Evolutionary conservation across 208 protist genomes (phyloP).

Genomic region (Leishmania tarentolae): DNA sequence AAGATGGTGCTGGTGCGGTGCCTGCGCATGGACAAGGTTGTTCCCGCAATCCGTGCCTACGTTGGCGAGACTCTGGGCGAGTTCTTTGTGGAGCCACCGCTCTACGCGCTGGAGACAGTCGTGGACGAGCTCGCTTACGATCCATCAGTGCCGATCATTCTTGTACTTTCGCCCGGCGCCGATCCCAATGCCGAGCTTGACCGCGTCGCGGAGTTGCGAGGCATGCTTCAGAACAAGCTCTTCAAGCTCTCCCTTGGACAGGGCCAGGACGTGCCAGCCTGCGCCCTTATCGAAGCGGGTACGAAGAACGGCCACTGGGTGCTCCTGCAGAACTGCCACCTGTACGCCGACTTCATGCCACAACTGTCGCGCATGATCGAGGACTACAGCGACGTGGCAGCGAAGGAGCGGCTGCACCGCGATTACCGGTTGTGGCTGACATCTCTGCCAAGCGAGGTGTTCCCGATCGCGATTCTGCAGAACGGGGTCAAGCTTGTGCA

Average conservation of each 20-base stretch:
- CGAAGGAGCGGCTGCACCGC: constrained; percentile 90
- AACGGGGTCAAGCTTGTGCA: constrained; percentile 98
- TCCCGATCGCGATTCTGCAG: constrained; percentile 98
- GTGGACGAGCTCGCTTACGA: constrained; percentile 89
- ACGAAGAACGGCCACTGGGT: constrained; percentile 93
- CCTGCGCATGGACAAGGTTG: constrained; percentile 96
- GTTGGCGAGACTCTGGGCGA: constrained; percentile 80
- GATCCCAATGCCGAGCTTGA: constrained; percentile 96
- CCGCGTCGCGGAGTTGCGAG: constrained; percentile 93
- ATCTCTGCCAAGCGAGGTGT: constrained; percentile 96
- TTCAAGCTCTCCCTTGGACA: constrained; percentile 96
- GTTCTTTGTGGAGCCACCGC: constrained; percentile 92
- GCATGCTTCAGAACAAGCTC: constrained; percentile 82
- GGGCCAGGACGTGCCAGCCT: constrained; percentile 93
- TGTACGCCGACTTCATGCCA: constrained; percentile 95
- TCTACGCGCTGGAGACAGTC: constrained; percentile 94
- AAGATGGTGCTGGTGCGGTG: constrained; percentile 93
- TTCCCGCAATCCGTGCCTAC: constrained; percentile 93
- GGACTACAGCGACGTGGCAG: constrained; percentile 85
- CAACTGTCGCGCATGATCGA: constrained; percentile 92
- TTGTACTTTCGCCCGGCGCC: constrained; percentile 97
- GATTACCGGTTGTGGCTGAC: constrained; percentile 99
- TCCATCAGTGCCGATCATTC: constrained; percentile 94
- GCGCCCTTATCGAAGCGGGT: constrained; percentile 90
- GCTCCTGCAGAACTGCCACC: constrained; percentile 96